These are phyloP conservation scores for Sarcodon sp. DNA, from an alignment of 768 basidiomycete genomes.

Conservation along the genomic window DNA sequence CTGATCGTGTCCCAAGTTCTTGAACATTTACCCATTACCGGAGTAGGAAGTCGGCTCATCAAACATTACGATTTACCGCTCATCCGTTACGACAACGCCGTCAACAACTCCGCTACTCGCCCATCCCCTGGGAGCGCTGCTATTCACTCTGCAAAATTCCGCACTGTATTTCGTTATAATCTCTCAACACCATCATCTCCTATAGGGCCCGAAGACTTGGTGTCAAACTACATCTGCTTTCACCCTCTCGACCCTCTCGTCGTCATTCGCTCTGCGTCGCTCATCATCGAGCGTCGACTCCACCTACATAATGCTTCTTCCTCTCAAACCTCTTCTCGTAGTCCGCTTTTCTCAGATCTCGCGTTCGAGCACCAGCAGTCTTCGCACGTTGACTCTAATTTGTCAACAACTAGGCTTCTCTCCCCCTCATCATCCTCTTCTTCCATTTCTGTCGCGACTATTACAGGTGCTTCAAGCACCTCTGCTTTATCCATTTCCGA, in stretches of 20 bases:
- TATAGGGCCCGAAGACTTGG: constrained; percentile 61
- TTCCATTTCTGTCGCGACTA: constrained; percentile 2
- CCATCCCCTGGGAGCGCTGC: constrained; percentile 21
- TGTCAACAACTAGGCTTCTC: constrained; percentile 4
- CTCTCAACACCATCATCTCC: constrained; percentile 41
- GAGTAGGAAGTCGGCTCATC: constrained; percentile 54
- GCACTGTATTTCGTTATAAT: constrained; percentile 45
- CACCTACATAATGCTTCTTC: constrained; percentile 31
- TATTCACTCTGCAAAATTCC: constrained; percentile 37
- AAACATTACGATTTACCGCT: constrained; percentile 64
- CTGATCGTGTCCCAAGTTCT: constrained; percentile 32
- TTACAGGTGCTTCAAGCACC: neutral
- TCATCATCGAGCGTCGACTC: constrained; percentile 63
- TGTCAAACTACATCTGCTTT: constrained; percentile 51
- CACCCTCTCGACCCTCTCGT: constrained; percentile 45
- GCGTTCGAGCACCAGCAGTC: constrained; percentile 4
- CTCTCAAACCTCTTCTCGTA: constrained; percentile 12
- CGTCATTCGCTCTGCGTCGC: constrained; percentile 46
- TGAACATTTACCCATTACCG: constrained; percentile 48
- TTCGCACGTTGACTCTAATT: neutral
- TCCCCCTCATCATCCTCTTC: constrained; percentile 5
- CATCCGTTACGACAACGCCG: constrained; percentile 54
- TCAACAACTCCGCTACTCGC: constrained; percentile 9
- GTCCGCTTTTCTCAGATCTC: constrained; percentile 4
- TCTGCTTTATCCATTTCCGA: neutral